Evolutionary conservation across 257 asterid species (phyloP), one percentile per base, ranked within the genome.

Genomic region (Capsicum baccatum): DNA sequence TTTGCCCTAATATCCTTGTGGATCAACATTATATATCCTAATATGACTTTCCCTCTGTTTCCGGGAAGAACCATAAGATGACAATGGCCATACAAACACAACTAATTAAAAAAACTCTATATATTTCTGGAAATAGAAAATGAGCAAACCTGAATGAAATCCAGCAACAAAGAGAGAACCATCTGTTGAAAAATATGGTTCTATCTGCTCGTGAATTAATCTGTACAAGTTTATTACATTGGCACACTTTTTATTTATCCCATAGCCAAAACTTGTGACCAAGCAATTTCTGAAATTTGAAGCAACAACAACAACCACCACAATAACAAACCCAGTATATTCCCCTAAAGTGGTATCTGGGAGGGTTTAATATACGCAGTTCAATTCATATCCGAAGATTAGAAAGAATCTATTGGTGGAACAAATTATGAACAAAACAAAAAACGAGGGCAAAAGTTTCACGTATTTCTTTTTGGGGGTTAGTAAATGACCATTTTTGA

Each of bases 161-260:
- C 97, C 98, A 15, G 98, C 97, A 83, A 94, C 89, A 71, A 96
- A 94, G 56, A 94, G 93, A 83, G 98, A 93, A 62, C 99, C 99
- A 68, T 96, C 98, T 8, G 87, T 85, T 0, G 99, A 94, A 91
- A 93, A 96, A 69, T 94, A 39, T 39, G 44, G 44, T 39, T 39
- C 42, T 26, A 39, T 39, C 42, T 39, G 42, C 44, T 39, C 44
- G 3, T 39, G 44, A 39, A 39, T 39, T 39, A 39, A 39, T 39
- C 5, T 39, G 44, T 39, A 39, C 44, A 39, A 63, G 16, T 15
- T 68, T 37, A 5, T 37, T 68, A 68, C 64, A 58, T 17, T 17
- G 64, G 6, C 3, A 21, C 39, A 21, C 69, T 9, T 21, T 10
- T 10, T 19, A 60, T 19, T 60, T n/a, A 8, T 60, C 68, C 68